Conservation (phyloP, 768 basidiomycete species). For the Phaeotremella fagi region DNA sequence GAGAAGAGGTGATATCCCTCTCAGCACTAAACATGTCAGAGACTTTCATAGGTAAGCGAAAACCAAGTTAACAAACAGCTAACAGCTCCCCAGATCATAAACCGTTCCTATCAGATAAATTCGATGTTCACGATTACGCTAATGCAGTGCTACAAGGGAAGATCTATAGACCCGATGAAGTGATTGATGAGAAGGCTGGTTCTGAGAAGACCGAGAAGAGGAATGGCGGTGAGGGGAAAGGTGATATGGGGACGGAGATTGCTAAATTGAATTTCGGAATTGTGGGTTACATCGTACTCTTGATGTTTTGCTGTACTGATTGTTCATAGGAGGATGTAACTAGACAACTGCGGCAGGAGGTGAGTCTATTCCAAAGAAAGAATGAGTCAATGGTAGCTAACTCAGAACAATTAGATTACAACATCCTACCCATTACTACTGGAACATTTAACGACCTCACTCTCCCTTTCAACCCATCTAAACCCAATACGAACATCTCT, state of each 20-base stretch:
- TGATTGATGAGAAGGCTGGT: background rate
- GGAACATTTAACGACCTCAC: slow-evolving; percentile 35
- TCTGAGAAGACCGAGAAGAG: slow-evolving; percentile 15
- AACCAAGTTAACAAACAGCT: too few species aligned
- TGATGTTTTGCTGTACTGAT: background rate
- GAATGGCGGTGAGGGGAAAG: slow-evolving; percentile 54
- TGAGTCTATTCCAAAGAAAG: slow-evolving; percentile 54
- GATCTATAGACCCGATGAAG: slow-evolving; percentile 57
- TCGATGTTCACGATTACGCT: slow-evolving; percentile 85
- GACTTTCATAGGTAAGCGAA: slow-evolving; percentile 9
- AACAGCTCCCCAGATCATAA: slow-evolving; percentile 67
- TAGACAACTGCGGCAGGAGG: slow-evolving; percentile 80
- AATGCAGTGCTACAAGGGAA: slow-evolving; percentile 84
- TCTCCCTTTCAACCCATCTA: slow-evolving; percentile 31
- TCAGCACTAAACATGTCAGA: slow-evolving; percentile 1
- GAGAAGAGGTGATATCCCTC: too few species aligned
- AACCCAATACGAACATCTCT: slow-evolving; percentile 31
- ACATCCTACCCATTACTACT: slow-evolving; percentile 38
- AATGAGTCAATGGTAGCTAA: too few species aligned
- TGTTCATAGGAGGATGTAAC: slow-evolving; percentile 67
- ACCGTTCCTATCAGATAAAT: slow-evolving; percentile 67
- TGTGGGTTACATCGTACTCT: slow-evolving; percentile 17
- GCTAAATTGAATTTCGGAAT: slow-evolving; percentile 80
- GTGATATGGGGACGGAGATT: slow-evolving; percentile 84
- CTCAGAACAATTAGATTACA: slow-evolving; percentile 22